These are phyloP conservation scores for Aquanectria penicillioides DNA, from an alignment of 2,329 filamentous ascomycete species.

Conservation along the genomic window DNA sequence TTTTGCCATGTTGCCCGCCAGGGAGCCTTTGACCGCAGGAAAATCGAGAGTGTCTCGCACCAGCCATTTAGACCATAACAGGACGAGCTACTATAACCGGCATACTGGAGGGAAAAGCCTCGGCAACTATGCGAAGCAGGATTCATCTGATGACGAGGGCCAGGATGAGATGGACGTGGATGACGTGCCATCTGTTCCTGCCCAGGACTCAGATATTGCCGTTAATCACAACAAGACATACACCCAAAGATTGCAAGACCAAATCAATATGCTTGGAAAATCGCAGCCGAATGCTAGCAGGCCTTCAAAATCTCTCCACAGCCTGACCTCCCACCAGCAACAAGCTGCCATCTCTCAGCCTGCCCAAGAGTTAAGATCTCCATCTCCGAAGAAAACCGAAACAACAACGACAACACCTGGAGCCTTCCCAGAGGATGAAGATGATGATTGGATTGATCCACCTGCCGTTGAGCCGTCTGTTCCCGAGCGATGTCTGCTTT, in stretches of 20 bases:
- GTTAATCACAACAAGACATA: slow-evolving; percentile 81
- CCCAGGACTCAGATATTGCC: slow-evolving; percentile 45
- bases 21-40: slow-evolving; percentile 86
- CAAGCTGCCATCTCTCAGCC: slow-evolving; percentile 41
- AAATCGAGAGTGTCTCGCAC: slow-evolving; percentile 79
- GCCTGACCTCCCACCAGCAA: slow-evolving; percentile 47
- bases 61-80: slow-evolving; percentile 79
- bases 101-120: slow-evolving; percentile 80
- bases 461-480: slow-evolving; percentile 50
- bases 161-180: slow-evolving; percentile 63
- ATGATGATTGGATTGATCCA: slow-evolving; percentile 70
- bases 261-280: slow-evolving; percentile 80
- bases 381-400: slow-evolving; percentile 43
- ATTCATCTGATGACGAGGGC: slow-evolving; percentile 56
- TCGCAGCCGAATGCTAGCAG: slow-evolving; percentile 60
- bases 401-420: slow-evolving; percentile 61
- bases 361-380: slow-evolving; percentile 40
- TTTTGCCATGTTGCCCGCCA: slow-evolving; percentile 90
- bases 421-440: slow-evolving; percentile 67
- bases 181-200: slow-evolving; percentile 49
- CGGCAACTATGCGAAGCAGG: slow-evolving; percentile 59
- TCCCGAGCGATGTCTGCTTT: slow-evolving; percentile 57
- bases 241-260: slow-evolving; percentile 92
- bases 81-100: slow-evolving; percentile 78
- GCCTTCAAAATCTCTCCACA: slow-evolving; percentile 59